phyloP scores from a whole-genome alignment of 2,329 filamentous ascomycete genomes.

The Trichoderma polysporum region DNA sequence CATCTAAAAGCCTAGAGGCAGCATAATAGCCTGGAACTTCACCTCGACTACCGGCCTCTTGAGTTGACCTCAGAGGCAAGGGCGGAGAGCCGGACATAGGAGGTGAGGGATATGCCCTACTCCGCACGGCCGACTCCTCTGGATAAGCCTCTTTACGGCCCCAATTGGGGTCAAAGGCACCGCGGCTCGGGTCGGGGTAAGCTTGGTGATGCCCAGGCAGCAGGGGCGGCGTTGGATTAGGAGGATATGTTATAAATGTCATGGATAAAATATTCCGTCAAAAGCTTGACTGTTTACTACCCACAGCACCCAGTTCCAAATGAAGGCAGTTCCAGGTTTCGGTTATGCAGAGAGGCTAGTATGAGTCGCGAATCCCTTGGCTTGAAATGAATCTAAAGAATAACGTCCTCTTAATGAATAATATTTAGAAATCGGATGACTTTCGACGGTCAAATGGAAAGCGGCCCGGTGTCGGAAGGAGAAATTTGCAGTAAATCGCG shows the following conservation, averaged over 20 bases:
- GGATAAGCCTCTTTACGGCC: constrained; percentile 51
- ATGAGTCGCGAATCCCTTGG: background rate
- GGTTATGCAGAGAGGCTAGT: background rate
- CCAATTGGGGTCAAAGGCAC: constrained; percentile 46
- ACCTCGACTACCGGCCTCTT: constrained; percentile 56
- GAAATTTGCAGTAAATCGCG: background rate
- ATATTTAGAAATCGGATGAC: background rate
- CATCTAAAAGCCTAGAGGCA: constrained; percentile 48
- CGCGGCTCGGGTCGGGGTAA: constrained; percentile 53
- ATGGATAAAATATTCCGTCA: constrained; percentile 43
- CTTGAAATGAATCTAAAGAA: background rate
- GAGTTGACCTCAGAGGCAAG: constrained; percentile 57
- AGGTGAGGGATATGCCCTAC: constrained; percentile 67
- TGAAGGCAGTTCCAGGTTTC: background rate
- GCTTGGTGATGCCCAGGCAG: constrained; percentile 60
- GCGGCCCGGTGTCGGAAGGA: background rate
- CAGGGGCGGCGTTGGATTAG: constrained; percentile 44
- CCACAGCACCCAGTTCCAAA: background rate
- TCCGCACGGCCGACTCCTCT: constrained; percentile 57
- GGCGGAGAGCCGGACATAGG: constrained; percentile 71
- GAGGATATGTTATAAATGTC: constrained; percentile 49
- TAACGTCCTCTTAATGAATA: background rate
- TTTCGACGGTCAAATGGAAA: background rate
- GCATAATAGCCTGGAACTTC: constrained; percentile 46
- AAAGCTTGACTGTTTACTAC: background rate